These are phyloP conservation scores for Liquidambar formosana DNA, from an alignment of 164 flowering plant species.

Conservation along the genomic window DNA sequence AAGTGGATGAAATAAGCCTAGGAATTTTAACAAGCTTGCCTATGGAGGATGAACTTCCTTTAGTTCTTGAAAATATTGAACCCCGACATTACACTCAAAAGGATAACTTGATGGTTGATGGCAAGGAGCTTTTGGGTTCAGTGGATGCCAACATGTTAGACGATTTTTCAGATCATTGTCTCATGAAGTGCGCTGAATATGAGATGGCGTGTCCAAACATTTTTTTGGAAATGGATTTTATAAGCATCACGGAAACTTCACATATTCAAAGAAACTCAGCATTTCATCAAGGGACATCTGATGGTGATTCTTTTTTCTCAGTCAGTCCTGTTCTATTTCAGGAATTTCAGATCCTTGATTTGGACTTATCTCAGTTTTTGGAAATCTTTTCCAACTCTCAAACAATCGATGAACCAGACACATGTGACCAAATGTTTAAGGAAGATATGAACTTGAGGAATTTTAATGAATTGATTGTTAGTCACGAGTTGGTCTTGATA, in stretches of 20 bases:
- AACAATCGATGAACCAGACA: conserved; percentile 25
- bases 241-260: conserved; percentile 29
- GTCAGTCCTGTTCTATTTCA: conserved; percentile 40
- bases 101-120: conserved; percentile 23
- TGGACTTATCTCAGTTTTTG: conserved; percentile 26
- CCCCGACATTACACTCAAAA: conserved; percentile 21
- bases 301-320: conserved; percentile 15
- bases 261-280: conserved; percentile 18
- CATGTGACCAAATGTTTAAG: conserved; percentile 37
- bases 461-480: conserved; percentile 60
- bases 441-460: conserved; percentile 46
- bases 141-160: conserved; percentile 35
- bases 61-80: conserved; percentile 36
- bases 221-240: conserved; percentile 42
- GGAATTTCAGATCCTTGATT: conserved; percentile 60
- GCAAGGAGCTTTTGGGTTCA: conserved; percentile 44
- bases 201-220: conserved; percentile 23
- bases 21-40: conserved; percentile 21
- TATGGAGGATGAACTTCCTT: conserved; percentile 34
- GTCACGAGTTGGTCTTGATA: conserved; percentile 59
- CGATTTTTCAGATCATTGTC: conserved; percentile 30
- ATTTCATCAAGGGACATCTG: conserved; percentile 17
- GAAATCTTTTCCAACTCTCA: conserved; percentile 29
- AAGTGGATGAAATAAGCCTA: conserved; percentile 56
- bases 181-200: conserved; percentile 30